phyloP scores from a whole-genome alignment of 805 yeast genomes.

The Ogataea trehaloabstinens region DNA sequence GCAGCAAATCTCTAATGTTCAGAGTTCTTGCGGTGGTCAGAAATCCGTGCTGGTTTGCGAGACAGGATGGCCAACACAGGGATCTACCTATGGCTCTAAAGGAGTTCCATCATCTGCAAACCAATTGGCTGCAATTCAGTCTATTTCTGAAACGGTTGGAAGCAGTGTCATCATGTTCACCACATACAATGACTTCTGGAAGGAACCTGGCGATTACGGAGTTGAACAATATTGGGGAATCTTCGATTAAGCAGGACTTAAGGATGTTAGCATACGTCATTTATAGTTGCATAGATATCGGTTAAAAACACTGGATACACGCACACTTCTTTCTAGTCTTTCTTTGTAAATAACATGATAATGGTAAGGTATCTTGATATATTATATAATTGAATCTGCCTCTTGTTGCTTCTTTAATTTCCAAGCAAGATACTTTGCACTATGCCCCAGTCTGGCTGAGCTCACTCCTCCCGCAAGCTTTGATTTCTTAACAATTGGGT shows the following conservation, averaged over 20 bases:
- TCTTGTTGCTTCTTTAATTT: slow-evolving; percentile 25
- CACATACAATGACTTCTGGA: slow-evolving; percentile 64
- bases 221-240: slow-evolving; percentile 67
- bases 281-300: neutral
- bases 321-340: neutral
- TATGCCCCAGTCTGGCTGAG: slow-evolving; percentile 57
- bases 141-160: slow-evolving; percentile 46
- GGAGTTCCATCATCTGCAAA: slow-evolving; percentile 56
- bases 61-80: slow-evolving; percentile 71
- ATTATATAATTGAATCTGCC: too few relatives aligned
- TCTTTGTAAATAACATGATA: too few relatives aligned
- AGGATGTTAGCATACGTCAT: neutral
- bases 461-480: slow-evolving; percentile 25
- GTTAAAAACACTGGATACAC: neutral
- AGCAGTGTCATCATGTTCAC: slow-evolving; percentile 56
- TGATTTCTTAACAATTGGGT: slow-evolving; percentile 21
- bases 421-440: slow-evolving; percentile 71
- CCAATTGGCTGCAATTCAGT: slow-evolving; percentile 50
- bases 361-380: too few relatives aligned
- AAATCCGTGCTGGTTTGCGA: slow-evolving; percentile 56
- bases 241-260: slow-evolving; percentile 18
- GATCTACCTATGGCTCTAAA: slow-evolving; percentile 44
- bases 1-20: slow-evolving; percentile 44
- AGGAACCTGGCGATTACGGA: slow-evolving; percentile 50
- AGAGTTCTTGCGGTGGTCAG: slow-evolving; percentile 43